These are phyloP conservation scores for Eucalyptus virginea DNA, from an alignment of 345 rosid genomes.

Conservation along the genomic window DNA sequence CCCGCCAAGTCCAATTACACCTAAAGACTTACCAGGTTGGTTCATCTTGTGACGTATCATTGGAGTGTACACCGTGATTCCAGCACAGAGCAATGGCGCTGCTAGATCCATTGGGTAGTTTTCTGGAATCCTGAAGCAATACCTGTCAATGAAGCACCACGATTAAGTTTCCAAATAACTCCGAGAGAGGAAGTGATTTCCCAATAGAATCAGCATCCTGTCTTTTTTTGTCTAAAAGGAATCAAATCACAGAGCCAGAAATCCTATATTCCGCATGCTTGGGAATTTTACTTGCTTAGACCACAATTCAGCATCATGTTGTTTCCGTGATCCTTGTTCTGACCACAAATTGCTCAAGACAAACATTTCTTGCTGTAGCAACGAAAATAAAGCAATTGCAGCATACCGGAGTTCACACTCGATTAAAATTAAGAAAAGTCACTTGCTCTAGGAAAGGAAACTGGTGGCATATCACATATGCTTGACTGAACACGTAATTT, in stretches of 20 bases:
- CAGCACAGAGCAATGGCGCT: conserved; percentile 88
- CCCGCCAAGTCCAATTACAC: conserved; percentile 88
- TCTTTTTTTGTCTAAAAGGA: not conserved
- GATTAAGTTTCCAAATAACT: not conserved
- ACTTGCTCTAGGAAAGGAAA: not conserved
- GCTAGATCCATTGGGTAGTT: conserved; percentile 64
- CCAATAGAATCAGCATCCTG: not conserved
- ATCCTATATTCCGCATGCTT: not conserved
- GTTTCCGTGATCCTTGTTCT: not conserved
- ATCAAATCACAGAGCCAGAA: not conserved
- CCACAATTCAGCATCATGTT: not conserved
- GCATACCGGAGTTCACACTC: not conserved
- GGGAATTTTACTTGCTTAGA: not conserved
- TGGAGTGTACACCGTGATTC: conserved; percentile 78
- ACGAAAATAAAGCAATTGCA: not conserved
- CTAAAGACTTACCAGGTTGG: conserved; percentile 67
- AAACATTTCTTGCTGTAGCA: not conserved
- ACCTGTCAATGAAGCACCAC: conserved; percentile 28
- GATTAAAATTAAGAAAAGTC: not conserved
- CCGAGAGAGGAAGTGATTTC: not conserved
- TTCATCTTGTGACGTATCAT: conserved; percentile 79
- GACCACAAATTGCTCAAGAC: not conserved
- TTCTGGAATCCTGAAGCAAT: conserved; percentile 63
- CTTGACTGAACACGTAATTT: not conserved
- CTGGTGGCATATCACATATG: not conserved